Conservation (phyloP, 2,329 filamentous ascomycete genomes). For the Colletotrichum destructivum region DNA sequence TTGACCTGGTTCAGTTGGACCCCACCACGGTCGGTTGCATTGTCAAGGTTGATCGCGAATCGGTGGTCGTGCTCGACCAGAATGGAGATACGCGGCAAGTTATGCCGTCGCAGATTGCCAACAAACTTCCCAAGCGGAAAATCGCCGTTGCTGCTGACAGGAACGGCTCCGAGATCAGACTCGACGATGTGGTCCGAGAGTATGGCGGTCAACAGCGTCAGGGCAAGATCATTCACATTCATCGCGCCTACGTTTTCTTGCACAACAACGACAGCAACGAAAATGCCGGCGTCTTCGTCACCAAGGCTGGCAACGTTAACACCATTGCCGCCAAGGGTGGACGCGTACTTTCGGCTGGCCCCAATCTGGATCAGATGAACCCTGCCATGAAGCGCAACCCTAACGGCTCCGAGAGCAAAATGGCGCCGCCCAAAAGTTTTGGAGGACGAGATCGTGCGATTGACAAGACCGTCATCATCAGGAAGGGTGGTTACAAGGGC, state of each 20-base stretch:
- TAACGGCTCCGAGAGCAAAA: constrained; percentile 66
- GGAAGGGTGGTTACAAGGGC: constrained; percentile 91
- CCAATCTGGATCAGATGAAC: constrained; percentile 93
- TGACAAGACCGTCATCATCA: constrained; percentile 91
- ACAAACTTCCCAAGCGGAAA: constrained; percentile 86
- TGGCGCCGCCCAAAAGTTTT: constrained; percentile 82
- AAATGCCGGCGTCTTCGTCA: constrained; percentile 91
- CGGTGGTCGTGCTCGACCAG: constrained; percentile 90
- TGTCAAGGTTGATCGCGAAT: constrained; percentile 95
- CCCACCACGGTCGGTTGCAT: constrained; percentile 93
- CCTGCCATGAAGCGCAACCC: constrained; percentile 84
- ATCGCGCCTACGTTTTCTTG: constrained; percentile 92
- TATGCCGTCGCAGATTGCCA: constrained; percentile 92
- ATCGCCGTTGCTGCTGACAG: constrained; percentile 92
- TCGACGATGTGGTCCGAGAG: constrained; percentile 94
- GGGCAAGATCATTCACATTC: constrained; percentile 93
- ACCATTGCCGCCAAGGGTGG: constrained; percentile 97
- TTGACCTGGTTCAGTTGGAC: constrained; percentile 95
- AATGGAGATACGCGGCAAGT: constrained; percentile 86
- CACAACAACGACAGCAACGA: constrained; percentile 88
- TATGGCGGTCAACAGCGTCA: constrained; percentile 86
- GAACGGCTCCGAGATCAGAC: constrained; percentile 91
- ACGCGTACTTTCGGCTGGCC: constrained; percentile 75
- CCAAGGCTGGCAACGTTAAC: constrained; percentile 86
- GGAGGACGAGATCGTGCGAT: constrained; percentile 83